These are phyloP conservation scores for Sungouiella blattae DNA, from an alignment of 805 yeast species.

Conservation along the genomic window DNA sequence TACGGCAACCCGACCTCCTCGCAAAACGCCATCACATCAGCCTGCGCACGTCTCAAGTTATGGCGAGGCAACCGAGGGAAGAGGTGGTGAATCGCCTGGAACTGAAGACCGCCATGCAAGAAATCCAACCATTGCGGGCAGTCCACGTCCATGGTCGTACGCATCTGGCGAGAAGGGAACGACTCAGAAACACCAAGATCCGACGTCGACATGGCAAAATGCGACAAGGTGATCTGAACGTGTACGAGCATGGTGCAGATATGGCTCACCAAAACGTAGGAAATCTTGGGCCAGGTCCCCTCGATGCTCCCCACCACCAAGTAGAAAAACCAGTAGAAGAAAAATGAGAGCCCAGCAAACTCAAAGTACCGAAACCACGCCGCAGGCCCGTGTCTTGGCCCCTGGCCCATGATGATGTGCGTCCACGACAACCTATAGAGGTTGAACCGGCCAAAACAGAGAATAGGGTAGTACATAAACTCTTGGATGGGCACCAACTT, in stretches of 20 bases:
- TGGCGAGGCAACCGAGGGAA: slow-evolving; percentile 90
- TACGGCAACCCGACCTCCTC: slow-evolving; percentile 71
- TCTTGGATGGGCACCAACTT: slow-evolving; percentile 60
- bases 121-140: slow-evolving; percentile 92
- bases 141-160: slow-evolving; percentile 94
- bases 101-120: slow-evolving; percentile 88
- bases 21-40: slow-evolving; percentile 70
- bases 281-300: slow-evolving; percentile 50
- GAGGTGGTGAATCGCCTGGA: slow-evolving; percentile 86
- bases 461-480: slow-evolving; percentile 70
- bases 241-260: slow-evolving; percentile 87
- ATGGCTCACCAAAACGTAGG: slow-evolving; percentile 69
- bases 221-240: slow-evolving; percentile 85
- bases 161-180: slow-evolving; percentile 71
- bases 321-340: slow-evolving; percentile 82
- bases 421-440: slow-evolving; percentile 79
- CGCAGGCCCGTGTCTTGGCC: slow-evolving; percentile 78
- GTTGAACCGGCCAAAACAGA: slow-evolving; percentile 82
- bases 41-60: slow-evolving; percentile 74
- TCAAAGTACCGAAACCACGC: slow-evolving; percentile 86
- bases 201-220: slow-evolving; percentile 90
- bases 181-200: slow-evolving; percentile 80
- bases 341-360: slow-evolving; percentile 61
- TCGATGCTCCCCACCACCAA: slow-evolving; percentile 52
- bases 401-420: slow-evolving; percentile 68